phyloP scores from a whole-genome alignment of 2,329 filamentous ascomycete genomes.

The Calonectria hongkongensis region DNA sequence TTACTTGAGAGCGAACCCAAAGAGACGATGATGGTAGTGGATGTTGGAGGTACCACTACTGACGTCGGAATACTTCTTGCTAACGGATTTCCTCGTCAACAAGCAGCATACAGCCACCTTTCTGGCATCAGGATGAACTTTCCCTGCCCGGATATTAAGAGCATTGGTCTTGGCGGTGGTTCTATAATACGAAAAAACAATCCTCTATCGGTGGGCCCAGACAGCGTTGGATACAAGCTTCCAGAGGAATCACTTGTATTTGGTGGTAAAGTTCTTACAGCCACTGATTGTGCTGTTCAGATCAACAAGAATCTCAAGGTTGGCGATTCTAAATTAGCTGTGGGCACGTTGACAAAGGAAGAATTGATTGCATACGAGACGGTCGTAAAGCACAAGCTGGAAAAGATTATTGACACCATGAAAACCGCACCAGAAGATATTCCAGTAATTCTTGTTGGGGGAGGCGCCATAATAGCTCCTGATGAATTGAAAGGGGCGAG shows the following conservation, averaged over 20 bases:
- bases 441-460: conserved; percentile 77
- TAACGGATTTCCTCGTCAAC: conserved; percentile 78
- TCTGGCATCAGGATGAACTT: conserved; percentile 79
- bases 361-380: conserved; percentile 62
- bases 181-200: conserved; percentile 69
- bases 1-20: conserved; percentile 64
- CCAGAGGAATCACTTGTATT: conserved; percentile 73
- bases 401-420: conserved; percentile 76
- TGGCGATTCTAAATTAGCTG: conserved; percentile 63
- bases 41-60: conserved; percentile 80
- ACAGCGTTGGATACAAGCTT: conserved; percentile 77
- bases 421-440: conserved; percentile 77
- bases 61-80: conserved; percentile 77
- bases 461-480: conserved; percentile 76
- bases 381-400: conserved; percentile 70
- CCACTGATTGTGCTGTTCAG: conserved; percentile 73
- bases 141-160: conserved; percentile 74
- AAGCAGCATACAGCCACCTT: conserved; percentile 77
- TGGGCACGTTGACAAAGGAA: conserved; percentile 54
- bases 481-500: conserved; percentile 73
- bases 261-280: conserved; percentile 73
- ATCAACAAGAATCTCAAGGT: conserved; percentile 59
- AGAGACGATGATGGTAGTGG: conserved; percentile 74
- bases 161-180: conserved; percentile 76
- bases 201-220: conserved; percentile 72